Evolutionary conservation across 2,329 filamentous ascomycete species (phyloP), one percentile per base, ranked within the genome.

Genomic region (Lecanicillium sp.): DNA sequence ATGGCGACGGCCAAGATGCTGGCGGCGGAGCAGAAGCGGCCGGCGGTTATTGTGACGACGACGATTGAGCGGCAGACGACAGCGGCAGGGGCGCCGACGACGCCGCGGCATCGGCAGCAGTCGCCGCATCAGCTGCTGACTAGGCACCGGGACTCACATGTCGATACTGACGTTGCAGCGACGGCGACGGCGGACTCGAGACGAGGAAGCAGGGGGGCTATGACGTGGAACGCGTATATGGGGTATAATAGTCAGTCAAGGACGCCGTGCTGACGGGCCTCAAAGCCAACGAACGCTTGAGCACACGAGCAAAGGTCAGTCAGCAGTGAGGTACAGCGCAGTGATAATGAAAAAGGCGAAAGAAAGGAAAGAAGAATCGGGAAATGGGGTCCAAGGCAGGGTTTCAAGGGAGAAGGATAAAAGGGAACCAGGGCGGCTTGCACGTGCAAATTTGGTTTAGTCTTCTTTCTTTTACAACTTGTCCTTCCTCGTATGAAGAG

Each of bases 21-120:
- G 9, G 29, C 27, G 6, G 19, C 40, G 9, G 47, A 44, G 15
- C 27, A 47, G 1, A 41, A 35, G 29, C 32, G 40, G 11, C 40
- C 39, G 7, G 24, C 29, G 10, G 48, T 50, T 11, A 23, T 50
- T 6, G 48, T 50, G 36, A 50, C 48, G 37, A 50, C 48, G 11
- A 50, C 48, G 14, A 50, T 50, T 46, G 43, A 41, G 30, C 48
- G 43, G 9, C 35, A 42, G 9, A 46, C 27, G 5, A 23, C 43
- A 9, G 23, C 40, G 8, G 32, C 44, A 7, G 40, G n/a, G 2
- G 11, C 36, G 4, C 21, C 19, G 10, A 14, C 41, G 30, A 21
- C 41, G 14, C 8, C 11, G 29, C 30, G 29, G 21, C 30, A n/a
- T 10, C 15, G 11, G 24, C 23, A 21, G 23, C 24, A 33, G n/a